phyloP scores from a whole-genome alignment of 164 flowering plant genomes.

The Echeveria elegans region DNA sequence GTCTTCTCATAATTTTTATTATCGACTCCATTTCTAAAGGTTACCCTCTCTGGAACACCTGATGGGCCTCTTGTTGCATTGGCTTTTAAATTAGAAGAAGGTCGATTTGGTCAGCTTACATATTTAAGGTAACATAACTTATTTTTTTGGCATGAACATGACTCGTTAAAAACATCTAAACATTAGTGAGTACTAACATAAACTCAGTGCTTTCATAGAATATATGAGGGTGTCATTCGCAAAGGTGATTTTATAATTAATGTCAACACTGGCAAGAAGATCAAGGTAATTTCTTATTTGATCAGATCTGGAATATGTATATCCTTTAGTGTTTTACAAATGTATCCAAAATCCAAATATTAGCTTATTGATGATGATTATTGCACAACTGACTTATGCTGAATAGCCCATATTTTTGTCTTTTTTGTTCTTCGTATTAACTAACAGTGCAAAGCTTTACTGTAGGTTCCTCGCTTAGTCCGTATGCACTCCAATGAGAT shows the following conservation, averaged over 20 bases:
- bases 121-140: slow-evolving; percentile 55
- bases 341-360: background rate
- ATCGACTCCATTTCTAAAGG: slow-evolving; percentile 28
- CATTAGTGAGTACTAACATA: background rate
- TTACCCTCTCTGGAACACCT: slow-evolving; percentile 64
- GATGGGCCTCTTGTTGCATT: slow-evolving; percentile 90
- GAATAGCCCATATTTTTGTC: background rate
- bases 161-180: background rate
- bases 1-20: background rate
- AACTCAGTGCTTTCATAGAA: slow-evolving; percentile 36
- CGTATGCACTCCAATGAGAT: slow-evolving; percentile 98
- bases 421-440: background rate
- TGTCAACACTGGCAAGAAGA: slow-evolving; percentile 85
- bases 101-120: slow-evolving; percentile 96
- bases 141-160: background rate
- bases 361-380: background rate
- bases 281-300: slow-evolving; percentile 53
- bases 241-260: slow-evolving; percentile 91
- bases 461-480: slow-evolving; percentile 93
- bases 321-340: background rate
- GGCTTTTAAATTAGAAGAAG: slow-evolving; percentile 98
- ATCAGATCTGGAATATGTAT: background rate
- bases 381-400: background rate
- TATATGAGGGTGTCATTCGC: slow-evolving; percentile 84
- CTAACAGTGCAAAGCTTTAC: background rate